Base-by-base conservation (phyloP, 345 rosid species). In the Lepidium aucheri region DNA sequence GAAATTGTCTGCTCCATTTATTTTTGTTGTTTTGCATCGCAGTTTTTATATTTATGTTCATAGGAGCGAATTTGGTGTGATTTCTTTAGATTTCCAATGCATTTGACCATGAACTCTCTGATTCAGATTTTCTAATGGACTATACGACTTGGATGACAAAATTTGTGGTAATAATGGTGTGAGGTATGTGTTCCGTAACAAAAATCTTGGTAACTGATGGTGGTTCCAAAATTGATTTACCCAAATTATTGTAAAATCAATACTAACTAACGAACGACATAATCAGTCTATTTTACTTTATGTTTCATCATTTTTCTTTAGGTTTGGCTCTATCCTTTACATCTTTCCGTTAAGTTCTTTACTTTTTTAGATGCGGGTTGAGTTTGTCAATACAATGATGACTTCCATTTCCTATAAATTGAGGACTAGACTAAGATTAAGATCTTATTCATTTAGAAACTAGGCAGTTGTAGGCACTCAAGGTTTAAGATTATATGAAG, bases 91-190 rank as follows among this genome's bases (percentile, higher is more conserved):
- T 43, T 41, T 66, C 28, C 18, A 43, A 43, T 58, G 16, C 35
- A 43, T 41, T 57, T 72, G 14, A 34, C 55, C 49, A 4, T 66
- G 43, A 9, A 59, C 59, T 69, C 69, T 56, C 43, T 70, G 63
- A 28, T 73, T 77, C 87, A 86, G 98, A 55, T 76, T 53, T 77
- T 76, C 76, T 11, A 42, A 62, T 71, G 78, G 78, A 57, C 69
- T 59, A 50, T 77, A 70, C 73, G 38, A 71, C 77, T 53, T 59
- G 53, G 76, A 73, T 42, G 72, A 76, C 56, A 68, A 44, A 20
- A 20, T 20, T 20, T 20, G 22, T 20, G 22, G 22, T 20, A 20
- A 20, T 20, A 20, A 20, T 20, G 22, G 22, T 20, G 22, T 20
- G 1, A 20, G 22, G 22, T 20, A 20, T 20, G 22, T 20, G 32